These are phyloP conservation scores for Botrytis tulipae DNA, from an alignment of 2,329 filamentous ascomycete species.

Conservation along the genomic window DNA sequence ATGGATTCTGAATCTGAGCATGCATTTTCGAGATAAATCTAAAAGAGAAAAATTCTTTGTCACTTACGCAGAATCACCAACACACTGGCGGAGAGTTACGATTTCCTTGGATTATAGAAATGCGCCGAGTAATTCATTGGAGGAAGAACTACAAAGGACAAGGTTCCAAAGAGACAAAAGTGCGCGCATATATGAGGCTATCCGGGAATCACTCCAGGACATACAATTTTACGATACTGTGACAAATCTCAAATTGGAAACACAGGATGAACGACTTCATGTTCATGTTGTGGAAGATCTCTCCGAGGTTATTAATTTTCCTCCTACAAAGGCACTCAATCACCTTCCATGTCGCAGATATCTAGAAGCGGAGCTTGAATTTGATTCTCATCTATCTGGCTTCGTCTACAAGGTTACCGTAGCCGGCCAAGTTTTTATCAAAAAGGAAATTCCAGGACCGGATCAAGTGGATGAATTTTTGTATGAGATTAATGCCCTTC, in stretches of 20 bases:
- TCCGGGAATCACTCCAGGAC: slow-evolving; percentile 85
- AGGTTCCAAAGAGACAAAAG: slow-evolving; percentile 90
- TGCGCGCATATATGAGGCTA: slow-evolving; percentile 88
- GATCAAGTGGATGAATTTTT: slow-evolving; percentile 95
- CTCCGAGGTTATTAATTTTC: slow-evolving; percentile 83
- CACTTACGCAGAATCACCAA: slow-evolving; percentile 80
- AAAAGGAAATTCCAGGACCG: slow-evolving; percentile 96
- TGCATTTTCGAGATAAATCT: slow-evolving; percentile 94
- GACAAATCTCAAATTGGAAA: slow-evolving; percentile 92
- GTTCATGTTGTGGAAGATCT: slow-evolving; percentile 98
- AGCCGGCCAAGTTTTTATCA: slow-evolving; percentile 71
- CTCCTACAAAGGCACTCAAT: slow-evolving; percentile 67
- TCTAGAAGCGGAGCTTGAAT: slow-evolving; percentile 72
- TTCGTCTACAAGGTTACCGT: slow-evolving; percentile 93
- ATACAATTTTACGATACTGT: slow-evolving; percentile 97
- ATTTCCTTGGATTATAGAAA: slow-evolving; percentile 90
- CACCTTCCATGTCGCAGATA: slow-evolving; percentile 67
- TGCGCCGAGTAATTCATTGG: slow-evolving; percentile 76
- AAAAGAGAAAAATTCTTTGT: slow-evolving; percentile 97
- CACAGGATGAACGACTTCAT: slow-evolving; percentile 80
- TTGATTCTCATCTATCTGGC: slow-evolving; percentile 90
- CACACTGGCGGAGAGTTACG: slow-evolving; percentile 81
- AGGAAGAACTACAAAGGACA: slow-evolving; percentile 74
- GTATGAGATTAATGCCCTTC: slow-evolving; percentile 95
- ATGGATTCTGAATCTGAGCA: slow-evolving; percentile 97